Conservation (phyloP, 2,329 filamentous ascomycete species). For the Phyllosticta paracitricarpa region DNA sequence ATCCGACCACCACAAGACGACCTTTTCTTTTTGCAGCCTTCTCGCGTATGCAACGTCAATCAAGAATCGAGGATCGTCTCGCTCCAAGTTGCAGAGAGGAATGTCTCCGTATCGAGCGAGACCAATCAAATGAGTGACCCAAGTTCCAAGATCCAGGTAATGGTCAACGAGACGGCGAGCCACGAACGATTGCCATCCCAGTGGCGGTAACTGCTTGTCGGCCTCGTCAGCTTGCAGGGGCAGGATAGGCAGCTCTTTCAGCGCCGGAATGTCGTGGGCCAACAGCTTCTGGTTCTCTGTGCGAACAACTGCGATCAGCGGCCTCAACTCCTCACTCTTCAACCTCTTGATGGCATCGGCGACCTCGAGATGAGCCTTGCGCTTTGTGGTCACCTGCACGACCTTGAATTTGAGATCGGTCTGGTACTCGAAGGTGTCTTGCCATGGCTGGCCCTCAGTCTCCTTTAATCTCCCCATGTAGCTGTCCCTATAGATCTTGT, state of each 20-base stretch:
- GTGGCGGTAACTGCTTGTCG: conserved; percentile 78
- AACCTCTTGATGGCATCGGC: conserved; percentile 84
- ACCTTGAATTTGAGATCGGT: conserved; percentile 77
- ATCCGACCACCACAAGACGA: conserved; percentile 94
- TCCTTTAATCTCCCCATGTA: conserved; percentile 57
- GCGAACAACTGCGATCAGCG: conserved; percentile 79
- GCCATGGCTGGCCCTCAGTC: conserved; percentile 59
- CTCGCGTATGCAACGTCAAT: conserved; percentile 95
- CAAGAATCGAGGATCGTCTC: conserved; percentile 84
- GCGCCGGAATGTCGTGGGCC: conserved; percentile 71
- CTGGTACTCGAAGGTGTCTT: conserved; percentile 78
- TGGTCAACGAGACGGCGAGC: conserved; percentile 78
- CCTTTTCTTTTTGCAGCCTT: conserved; percentile 78
- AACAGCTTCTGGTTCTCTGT: conserved; percentile 75
- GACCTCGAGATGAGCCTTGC: conserved; percentile 82
- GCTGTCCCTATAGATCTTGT: conserved; percentile 76
- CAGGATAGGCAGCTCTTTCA: conserved; percentile 77
- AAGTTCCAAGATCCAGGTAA: conserved; percentile 85
- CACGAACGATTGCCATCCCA: conserved; percentile 88
- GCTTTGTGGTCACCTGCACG: conserved; percentile 76
- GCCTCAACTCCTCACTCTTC: conserved; percentile 70
- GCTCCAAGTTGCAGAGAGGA: conserved; percentile 88
- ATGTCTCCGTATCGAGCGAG: conserved; percentile 88
- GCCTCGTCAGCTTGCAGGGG: conserved; percentile 70
- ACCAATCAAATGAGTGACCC: conserved; percentile 80